phyloP scores from a whole-genome alignment of 768 basidiomycete species.

The Lactifluus volemus region DNA sequence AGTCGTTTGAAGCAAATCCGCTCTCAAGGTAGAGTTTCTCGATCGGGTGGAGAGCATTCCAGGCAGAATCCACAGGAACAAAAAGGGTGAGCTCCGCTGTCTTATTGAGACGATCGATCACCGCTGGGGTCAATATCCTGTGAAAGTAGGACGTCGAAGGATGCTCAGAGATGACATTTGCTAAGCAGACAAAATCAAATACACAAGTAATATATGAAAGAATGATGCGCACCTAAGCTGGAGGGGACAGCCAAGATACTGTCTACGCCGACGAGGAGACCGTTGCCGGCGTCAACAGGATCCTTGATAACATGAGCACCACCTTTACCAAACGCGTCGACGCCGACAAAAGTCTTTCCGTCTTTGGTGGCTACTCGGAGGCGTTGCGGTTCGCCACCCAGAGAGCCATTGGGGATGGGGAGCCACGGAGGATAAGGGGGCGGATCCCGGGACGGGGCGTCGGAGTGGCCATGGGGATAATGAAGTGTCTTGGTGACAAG shows the following conservation, averaged over 20 bases:
- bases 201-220: slow-evolving; percentile 1
- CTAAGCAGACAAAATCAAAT: slow-evolving; percentile 30
- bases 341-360: slow-evolving; percentile 49
- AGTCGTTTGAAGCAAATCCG: slow-evolving; percentile 74
- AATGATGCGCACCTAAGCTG: slow-evolving; percentile 51
- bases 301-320: slow-evolving; percentile 60
- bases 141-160: slow-evolving; percentile 64
- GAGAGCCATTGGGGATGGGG: slow-evolving; percentile 70
- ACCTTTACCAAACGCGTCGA: slow-evolving; percentile 70
- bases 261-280: slow-evolving; percentile 66
- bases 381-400: slow-evolving; percentile 76
- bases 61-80: slow-evolving; percentile 79
- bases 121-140: slow-evolving; percentile 57
- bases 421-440: slow-evolving; percentile 81
- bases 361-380: slow-evolving; percentile 53
- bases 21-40: slow-evolving; percentile 88
- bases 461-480: slow-evolving; percentile 53
- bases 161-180: slow-evolving; percentile 48
- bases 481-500: slow-evolving; percentile 53
- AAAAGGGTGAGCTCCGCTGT: slow-evolving; percentile 80
- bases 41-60: slow-evolving; percentile 62
- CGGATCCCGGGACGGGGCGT: slow-evolving; percentile 56
- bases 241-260: slow-evolving; percentile 67
- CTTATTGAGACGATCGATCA: slow-evolving; percentile 47
- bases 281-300: slow-evolving; percentile 56